Evolutionary conservation across 805 yeast genomes (phyloP).

Genomic region (Candida hispaniensis): DNA sequence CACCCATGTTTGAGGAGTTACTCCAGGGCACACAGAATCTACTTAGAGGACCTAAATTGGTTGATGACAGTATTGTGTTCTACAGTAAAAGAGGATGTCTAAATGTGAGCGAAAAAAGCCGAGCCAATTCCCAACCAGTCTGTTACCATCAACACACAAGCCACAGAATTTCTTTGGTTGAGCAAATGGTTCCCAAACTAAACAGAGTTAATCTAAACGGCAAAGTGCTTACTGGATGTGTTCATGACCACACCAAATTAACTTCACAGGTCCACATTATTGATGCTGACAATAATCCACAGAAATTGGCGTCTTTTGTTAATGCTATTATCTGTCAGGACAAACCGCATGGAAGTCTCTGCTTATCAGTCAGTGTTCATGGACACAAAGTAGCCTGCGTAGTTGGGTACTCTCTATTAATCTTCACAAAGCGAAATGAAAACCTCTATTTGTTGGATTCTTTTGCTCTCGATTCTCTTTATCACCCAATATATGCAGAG

Average conservation of each 20-base stretch:
- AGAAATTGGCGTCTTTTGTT: conserved; percentile 4
- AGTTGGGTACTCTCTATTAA: conserved; percentile 9
- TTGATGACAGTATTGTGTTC: too few species aligned
- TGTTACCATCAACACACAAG: too few species aligned
- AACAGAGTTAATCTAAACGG: conserved; percentile 15
- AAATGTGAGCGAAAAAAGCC: too few species aligned
- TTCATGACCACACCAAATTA: conserved; percentile 7
- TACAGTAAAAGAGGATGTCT: too few species aligned
- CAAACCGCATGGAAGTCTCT: conserved; percentile 8
- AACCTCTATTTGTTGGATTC: conserved; percentile 8
- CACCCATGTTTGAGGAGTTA: too few species aligned
- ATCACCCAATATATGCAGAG: conserved; percentile 5
- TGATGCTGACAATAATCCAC: conserved; percentile 9
- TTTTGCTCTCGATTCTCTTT: conserved; percentile 6
- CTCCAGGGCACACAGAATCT: too few species aligned
- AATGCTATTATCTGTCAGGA: conserved; percentile 9
- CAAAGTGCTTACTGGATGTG: conserved; percentile 7
- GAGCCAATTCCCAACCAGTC: too few species aligned
- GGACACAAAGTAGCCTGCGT: conserved; percentile 11
- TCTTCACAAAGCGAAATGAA: conserved; percentile 2
- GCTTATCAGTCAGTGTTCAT: conserved; percentile 9
- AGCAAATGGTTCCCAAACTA: conserved; percentile 11
- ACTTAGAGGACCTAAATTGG: too few species aligned
- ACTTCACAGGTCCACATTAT: conserved; percentile 10
- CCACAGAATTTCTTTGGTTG: too few species aligned